Evolutionary conservation across 148 eudicot species (phyloP).

Genomic region (Chenopodium quinoa): DNA sequence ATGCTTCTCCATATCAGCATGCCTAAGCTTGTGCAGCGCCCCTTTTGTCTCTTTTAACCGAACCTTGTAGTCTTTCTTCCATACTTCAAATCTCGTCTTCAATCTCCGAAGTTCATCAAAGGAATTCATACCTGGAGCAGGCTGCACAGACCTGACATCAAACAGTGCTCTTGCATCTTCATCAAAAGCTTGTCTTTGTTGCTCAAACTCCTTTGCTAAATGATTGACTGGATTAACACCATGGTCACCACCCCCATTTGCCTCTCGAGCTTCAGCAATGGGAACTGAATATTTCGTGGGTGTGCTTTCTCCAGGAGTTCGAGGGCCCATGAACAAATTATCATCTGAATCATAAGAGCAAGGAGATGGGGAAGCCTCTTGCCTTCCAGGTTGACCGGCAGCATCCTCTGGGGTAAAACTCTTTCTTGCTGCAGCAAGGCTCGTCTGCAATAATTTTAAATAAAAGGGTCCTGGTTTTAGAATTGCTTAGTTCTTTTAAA

Average conservation of each 20-base stretch:
- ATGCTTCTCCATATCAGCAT: constrained; percentile 44
- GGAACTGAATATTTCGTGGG: constrained; percentile 39
- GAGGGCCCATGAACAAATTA: constrained; percentile 40
- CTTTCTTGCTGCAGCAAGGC: constrained; percentile 49
- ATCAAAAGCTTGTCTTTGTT: constrained; percentile 50
- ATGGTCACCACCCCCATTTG: constrained; percentile 33
- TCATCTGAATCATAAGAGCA: constrained; percentile 57
- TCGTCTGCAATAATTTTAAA: constrained; percentile 29
- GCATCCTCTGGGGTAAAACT: constrained; percentile 41
- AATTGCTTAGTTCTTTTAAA: background rate
- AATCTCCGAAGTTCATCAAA: constrained; percentile 64
- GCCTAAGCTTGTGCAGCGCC: constrained; percentile 44
- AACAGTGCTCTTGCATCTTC: constrained; percentile 61
- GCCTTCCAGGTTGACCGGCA: constrained; percentile 38
- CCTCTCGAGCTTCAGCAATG: constrained; percentile 41
- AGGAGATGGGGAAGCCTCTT: constrained; percentile 47
- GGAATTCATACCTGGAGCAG: constrained; percentile 38
- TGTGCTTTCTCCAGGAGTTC: constrained; percentile 53
- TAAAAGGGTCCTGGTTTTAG: background rate
- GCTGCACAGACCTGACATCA: constrained; percentile 44
- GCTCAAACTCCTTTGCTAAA: constrained; percentile 69
- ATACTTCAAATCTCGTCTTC: constrained; percentile 61
- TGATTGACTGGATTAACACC: constrained; percentile 34
- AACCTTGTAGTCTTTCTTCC: constrained; percentile 78
- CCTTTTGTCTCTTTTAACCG: constrained; percentile 64